Percentiles rank a stretch among this genome's conserved stretches.
Conservation (phyloP, 1,139 yeast species). For the Ogataea hybrid region DNA sequence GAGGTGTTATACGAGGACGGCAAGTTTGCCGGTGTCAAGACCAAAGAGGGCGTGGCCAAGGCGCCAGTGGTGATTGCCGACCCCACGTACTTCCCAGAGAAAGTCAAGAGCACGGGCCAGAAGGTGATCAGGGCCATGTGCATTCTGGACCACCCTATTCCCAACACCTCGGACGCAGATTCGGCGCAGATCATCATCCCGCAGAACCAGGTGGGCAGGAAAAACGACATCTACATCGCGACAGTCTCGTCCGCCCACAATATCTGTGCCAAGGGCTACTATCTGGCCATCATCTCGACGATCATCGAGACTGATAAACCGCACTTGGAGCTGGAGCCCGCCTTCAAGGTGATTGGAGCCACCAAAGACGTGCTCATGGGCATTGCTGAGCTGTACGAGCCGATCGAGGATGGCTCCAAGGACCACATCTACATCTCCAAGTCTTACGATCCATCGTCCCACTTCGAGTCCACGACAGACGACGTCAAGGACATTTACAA, state of each 20-base stretch:
- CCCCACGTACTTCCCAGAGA: slow-evolving; percentile 95
- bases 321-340: slow-evolving; percentile 90
- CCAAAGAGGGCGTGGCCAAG: slow-evolving; percentile 88
- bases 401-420: slow-evolving; percentile 74
- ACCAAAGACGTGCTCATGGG: slow-evolving; percentile 91
- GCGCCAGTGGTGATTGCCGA: slow-evolving; percentile 97
- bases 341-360: slow-evolving; percentile 84
- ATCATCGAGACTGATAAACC: slow-evolving; percentile 93
- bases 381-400: slow-evolving; percentile 88
- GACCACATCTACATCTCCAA: slow-evolving; percentile 79
- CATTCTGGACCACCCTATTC: slow-evolving; percentile 84
- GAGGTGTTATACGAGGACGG: slow-evolving; percentile 75
- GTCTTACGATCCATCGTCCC: slow-evolving; percentile 93
- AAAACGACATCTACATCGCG: slow-evolving; percentile 93
- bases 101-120: slow-evolving; percentile 80
- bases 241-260: slow-evolving; percentile 87
- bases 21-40: slow-evolving; percentile 79
- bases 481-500: slow-evolving; percentile 93
- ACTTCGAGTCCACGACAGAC: slow-evolving; percentile 94
- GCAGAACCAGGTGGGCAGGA: slow-evolving; percentile 91
- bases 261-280: slow-evolving; percentile 88
- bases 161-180: slow-evolving; percentile 79
- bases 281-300: slow-evolving; percentile 91
- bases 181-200: slow-evolving; percentile 94
- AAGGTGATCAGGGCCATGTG: slow-evolving; percentile 95